Evolutionary conservation across 768 basidiomycete species (phyloP).

Genomic region (Cantharellus cinnabarinus): DNA sequence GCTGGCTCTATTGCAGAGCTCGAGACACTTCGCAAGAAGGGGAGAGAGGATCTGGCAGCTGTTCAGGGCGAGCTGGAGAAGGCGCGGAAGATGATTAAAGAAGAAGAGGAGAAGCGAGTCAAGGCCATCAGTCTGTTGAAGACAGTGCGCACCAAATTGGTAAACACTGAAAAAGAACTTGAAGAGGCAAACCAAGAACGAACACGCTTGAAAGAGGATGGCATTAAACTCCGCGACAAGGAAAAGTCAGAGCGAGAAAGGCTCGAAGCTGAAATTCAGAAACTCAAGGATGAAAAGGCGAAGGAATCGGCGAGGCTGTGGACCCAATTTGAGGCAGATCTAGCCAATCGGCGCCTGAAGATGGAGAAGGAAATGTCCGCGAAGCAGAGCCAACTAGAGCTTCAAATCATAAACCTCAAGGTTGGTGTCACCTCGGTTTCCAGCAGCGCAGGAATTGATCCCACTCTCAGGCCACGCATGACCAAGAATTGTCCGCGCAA

Average conservation of each 20-base stretch:
- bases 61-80: constrained; percentile 45
- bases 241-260: constrained; percentile 31
- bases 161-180: constrained; percentile 85
- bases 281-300: constrained; percentile 16
- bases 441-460: background rate
- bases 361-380: constrained; percentile 54
- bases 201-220: constrained; percentile 25
- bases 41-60: background rate
- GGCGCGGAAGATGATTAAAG: constrained; percentile 45
- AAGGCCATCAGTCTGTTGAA: constrained; percentile 87
- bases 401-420: constrained; percentile 56
- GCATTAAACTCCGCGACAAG: constrained; percentile 29
- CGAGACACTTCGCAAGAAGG: background rate
- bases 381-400: constrained; percentile 50
- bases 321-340: constrained; percentile 53
- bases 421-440: constrained; percentile 20
- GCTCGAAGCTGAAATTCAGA: constrained; percentile 39
- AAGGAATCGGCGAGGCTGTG: constrained; percentile 25
- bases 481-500: constrained; percentile 43
- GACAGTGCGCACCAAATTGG: constrained; percentile 89
- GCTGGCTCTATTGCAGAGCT: background rate
- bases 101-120: constrained; percentile 92
- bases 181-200: constrained; percentile 46
- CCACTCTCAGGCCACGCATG: constrained; percentile 37
- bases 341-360: constrained; percentile 35